Conservation (phyloP, 768 basidiomycete genomes). For the Podaxis rugospora region DNA sequence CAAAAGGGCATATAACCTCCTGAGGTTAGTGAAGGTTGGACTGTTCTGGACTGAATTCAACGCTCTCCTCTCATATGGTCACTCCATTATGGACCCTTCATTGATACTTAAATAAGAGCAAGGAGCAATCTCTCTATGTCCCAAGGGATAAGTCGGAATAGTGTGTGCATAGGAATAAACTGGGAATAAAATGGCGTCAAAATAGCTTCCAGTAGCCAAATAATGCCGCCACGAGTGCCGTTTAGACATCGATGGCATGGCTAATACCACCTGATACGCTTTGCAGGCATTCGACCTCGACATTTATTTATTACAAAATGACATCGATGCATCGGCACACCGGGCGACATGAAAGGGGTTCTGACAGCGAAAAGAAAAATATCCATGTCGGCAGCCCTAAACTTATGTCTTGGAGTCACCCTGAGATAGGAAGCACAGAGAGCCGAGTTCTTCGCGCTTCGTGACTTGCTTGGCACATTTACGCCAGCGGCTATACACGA, state of each 20-base stretch:
- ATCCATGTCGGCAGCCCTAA: neutral
- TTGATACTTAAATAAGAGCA: neutral
- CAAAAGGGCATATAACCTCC: neutral
- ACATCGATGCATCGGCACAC: neutral
- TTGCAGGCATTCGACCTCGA: neutral
- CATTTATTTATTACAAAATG: neutral
- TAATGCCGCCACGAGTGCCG: neutral
- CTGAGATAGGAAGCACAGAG: neutral
- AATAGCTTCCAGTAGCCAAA: neutral
- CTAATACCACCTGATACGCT: neutral
- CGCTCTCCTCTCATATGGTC: neutral
- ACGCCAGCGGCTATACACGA: neutral
- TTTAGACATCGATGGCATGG: neutral
- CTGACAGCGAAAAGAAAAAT: neutral
- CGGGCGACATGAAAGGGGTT: neutral
- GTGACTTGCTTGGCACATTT: neutral
- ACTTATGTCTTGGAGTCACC: neutral
- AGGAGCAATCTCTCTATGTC: neutral
- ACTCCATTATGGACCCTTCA: neutral
- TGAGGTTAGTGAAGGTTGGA: neutral
- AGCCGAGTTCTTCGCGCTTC: neutral
- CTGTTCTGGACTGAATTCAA: neutral
- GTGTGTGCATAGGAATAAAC: neutral
- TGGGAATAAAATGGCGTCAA: neutral
- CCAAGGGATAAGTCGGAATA: neutral